phyloP scores from a whole-genome alignment of 805 yeast genomes.

The Candida ortonii region DNA sequence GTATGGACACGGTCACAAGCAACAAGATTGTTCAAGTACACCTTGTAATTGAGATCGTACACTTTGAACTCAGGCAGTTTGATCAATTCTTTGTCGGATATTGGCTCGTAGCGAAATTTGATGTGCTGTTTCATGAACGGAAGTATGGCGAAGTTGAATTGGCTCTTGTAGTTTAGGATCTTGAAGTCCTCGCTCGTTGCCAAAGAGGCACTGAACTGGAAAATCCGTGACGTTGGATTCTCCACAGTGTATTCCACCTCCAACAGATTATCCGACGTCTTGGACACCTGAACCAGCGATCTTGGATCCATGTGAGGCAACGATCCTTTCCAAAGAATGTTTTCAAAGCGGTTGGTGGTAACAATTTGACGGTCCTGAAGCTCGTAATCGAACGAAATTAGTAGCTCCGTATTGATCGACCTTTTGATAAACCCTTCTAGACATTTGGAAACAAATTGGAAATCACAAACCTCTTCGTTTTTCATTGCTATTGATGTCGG shows the following conservation, averaged over 20 bases:
- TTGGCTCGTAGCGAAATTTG: conserved; percentile 37
- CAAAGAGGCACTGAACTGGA: conserved; percentile 46
- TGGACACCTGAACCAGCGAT: conserved; percentile 42
- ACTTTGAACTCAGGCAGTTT: conserved; percentile 62
- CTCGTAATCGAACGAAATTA: conserved; percentile 18
- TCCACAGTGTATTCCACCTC: conserved; percentile 55
- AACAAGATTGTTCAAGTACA: conserved; percentile 51
- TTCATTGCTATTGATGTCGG: conserved; percentile 2
- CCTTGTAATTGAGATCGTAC: conserved; percentile 66
- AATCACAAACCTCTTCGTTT: conserved; percentile 5
- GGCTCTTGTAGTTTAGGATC: conserved; percentile 30
- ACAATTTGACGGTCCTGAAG: conserved; percentile 6
- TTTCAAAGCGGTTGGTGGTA: conserved; percentile 30
- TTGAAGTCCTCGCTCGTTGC: conserved; percentile 24
- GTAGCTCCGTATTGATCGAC: conserved; percentile 23
- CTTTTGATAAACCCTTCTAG: conserved; percentile 16
- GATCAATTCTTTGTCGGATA: conserved; percentile 23
- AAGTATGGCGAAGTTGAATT: conserved; percentile 46
- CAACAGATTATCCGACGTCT: conserved; percentile 21
- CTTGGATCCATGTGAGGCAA: conserved; percentile 71
- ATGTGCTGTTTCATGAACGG: conserved; percentile 57
- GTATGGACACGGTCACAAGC: conserved; percentile 33
- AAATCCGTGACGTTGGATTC: conserved; percentile 69
- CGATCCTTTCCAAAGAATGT: conserved; percentile 47
- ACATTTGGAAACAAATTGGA: conserved; percentile 19